A percentile compares a stretch with the other conserved stretches of the same genome.
These are phyloP conservation scores for Trichoderma gamsii DNA, from an alignment of 495 filamentous ascomycete species.

Conservation along the genomic window DNA sequence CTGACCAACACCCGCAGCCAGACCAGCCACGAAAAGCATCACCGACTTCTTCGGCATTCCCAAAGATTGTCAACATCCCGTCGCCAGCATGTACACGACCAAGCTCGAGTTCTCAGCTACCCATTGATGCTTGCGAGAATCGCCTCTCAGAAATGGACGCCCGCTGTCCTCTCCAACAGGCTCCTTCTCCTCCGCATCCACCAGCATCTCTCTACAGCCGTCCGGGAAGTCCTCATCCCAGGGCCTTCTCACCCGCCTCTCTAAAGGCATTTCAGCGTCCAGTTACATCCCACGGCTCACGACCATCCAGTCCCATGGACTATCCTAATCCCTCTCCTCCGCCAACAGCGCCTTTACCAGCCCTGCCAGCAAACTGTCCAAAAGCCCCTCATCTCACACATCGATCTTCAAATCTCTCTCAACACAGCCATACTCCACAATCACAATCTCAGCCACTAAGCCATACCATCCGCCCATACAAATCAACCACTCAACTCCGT, in stretches of 20 bases:
- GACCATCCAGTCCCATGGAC: neutral
- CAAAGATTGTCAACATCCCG: slow-evolving; percentile 3
- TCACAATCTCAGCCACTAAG: neutral
- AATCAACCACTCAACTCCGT: neutral
- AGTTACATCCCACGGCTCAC: neutral
- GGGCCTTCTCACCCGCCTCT: slow-evolving; percentile 1
- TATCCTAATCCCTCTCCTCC: neutral
- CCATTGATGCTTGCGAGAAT: neutral
- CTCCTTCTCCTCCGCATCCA: neutral
- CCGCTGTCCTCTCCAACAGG: neutral
- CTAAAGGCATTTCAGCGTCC: neutral
- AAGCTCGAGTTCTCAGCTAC: neutral
- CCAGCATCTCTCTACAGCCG: neutral
- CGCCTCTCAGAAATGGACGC: neutral
- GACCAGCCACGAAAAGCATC: neutral
- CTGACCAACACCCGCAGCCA: neutral
- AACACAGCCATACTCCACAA: too few relatives aligned
- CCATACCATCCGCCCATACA: neutral
- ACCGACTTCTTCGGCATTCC: slow-evolving; percentile 15
- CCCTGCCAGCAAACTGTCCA: neutral
- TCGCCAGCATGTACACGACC: neutral
- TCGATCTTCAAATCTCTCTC: neutral
- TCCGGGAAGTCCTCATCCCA: neutral
- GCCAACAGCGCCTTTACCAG: neutral
- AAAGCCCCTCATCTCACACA: neutral